phyloP scores from a whole-genome alignment of 257 asterid genomes.

The Ehretia macrophylla region DNA sequence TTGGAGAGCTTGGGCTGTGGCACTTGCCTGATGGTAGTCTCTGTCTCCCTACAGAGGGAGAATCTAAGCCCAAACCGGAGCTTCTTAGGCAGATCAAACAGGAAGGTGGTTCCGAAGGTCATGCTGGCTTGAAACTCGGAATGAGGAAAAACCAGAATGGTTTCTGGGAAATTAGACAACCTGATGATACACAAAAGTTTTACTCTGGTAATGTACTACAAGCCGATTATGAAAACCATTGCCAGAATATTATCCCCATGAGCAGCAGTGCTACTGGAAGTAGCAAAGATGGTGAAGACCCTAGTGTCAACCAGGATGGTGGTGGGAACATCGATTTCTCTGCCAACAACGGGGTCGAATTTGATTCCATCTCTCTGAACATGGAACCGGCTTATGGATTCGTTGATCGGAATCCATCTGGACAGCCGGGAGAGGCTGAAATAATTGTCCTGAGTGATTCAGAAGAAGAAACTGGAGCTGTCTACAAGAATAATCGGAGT shows the following conservation, averaged over 20 bases:
- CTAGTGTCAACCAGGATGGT: constrained; percentile 84
- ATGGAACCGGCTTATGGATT: constrained; percentile 41
- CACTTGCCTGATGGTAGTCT: constrained; percentile 86
- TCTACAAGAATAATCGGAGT: constrained; percentile 24
- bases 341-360: constrained; percentile 56
- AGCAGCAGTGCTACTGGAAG: constrained; percentile 88
- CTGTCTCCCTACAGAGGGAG: constrained; percentile 42
- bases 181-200: constrained; percentile 41
- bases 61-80: constrained; percentile 61
- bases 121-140: constrained; percentile 64
- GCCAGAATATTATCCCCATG: constrained; percentile 58
- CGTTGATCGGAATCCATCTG: constrained; percentile 32
- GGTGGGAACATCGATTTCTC: constrained; percentile 54
- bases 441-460: constrained; percentile 86
- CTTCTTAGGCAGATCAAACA: constrained; percentile 52
- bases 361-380: constrained; percentile 61
- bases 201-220: constrained; percentile 41
- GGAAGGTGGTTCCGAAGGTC: constrained; percentile 76
- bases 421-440: constrained; percentile 50
- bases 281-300: constrained; percentile 84
- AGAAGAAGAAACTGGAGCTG: constrained; percentile 63
- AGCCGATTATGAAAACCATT: constrained; percentile 32
- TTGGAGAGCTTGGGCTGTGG: constrained; percentile 88
- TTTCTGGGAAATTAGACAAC: constrained; percentile 72
- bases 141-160: constrained; percentile 65